Percentiles rank a stretch among this genome's conserved stretches.
Evolutionary conservation across 805 yeast genomes (phyloP).

Genomic region (Babjeviella inositovora): DNA sequence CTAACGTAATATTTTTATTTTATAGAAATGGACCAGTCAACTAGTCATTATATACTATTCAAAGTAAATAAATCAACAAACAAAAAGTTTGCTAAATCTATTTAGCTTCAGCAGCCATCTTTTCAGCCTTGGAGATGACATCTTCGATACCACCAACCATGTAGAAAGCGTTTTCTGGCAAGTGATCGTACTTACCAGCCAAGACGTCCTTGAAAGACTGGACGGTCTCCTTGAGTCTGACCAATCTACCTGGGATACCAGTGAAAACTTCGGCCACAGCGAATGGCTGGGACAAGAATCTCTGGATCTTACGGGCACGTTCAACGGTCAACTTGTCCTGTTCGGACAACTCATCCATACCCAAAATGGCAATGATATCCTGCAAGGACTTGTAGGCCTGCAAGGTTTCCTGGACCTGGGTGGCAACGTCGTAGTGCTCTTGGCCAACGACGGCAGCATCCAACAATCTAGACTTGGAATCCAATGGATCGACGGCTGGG

Average conservation of each 20-base stretch:
- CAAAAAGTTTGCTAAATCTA: too few species aligned
- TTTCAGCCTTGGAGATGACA: conserved; percentile 97
- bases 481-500: conserved; percentile 99
- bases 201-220: conserved; percentile 91
- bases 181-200: conserved; percentile 96
- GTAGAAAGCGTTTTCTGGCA: conserved; percentile 99
- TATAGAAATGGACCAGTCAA: too few species aligned
- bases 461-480: conserved; percentile 96
- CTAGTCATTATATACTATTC: conserved; percentile 1
- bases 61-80: too few species aligned
- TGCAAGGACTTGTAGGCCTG: conserved; percentile 99
- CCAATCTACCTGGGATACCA: conserved; percentile 97
- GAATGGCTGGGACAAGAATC: conserved; percentile 99
- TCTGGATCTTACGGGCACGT: conserved; percentile 99
- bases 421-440: conserved; percentile 95
- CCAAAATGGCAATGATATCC: conserved; percentile 99
- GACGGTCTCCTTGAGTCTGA: conserved; percentile 90
- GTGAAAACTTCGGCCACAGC: conserved; percentile 99
- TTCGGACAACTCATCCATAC: conserved; percentile 99
- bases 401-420: conserved; percentile 92
- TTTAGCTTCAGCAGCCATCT: conserved; percentile 87
- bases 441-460: conserved; percentile 96
- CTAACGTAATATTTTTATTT: too few species aligned
- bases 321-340: conserved; percentile 97
- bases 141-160: conserved; percentile 99